phyloP scores from a whole-genome alignment of 2,329 filamentous ascomycete species.

The Penicillium rolfsii region DNA sequence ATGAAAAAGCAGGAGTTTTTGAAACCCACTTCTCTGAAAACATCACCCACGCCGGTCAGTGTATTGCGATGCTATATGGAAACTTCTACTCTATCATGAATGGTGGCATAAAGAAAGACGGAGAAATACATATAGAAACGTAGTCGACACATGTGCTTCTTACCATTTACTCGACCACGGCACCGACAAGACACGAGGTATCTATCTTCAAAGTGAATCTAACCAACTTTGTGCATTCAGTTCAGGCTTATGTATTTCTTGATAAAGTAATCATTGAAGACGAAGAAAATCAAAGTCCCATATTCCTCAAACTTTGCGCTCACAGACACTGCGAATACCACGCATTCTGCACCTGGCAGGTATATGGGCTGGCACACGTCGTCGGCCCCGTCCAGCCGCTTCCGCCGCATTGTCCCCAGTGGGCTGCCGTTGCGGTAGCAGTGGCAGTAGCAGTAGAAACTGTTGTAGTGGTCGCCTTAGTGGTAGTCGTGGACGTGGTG shows the following conservation, averaged over 20 bases:
- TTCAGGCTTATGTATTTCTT: not conserved
- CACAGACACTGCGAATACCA: conserved; percentile 47
- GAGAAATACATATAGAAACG: no score
- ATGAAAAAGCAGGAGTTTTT: no score
- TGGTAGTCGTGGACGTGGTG: conserved; percentile 15
- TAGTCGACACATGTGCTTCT: no score
- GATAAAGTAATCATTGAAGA: not conserved
- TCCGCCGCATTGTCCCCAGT: conserved; percentile 42
- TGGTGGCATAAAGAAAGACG: no score
- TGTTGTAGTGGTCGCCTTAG: conserved; percentile 13
- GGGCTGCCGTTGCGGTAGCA: conserved; percentile 17
- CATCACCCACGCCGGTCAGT: no score
- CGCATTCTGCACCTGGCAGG: conserved; percentile 38
- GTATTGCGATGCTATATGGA: no score
- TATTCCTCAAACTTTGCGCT: not conserved
- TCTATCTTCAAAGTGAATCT: no score
- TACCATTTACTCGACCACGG: no score
- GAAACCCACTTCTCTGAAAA: no score
- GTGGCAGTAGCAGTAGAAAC: conserved; percentile 16
- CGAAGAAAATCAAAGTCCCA: not conserved
- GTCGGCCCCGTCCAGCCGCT: conserved; percentile 40
- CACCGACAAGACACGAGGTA: no score
- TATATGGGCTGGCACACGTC: conserved; percentile 37
- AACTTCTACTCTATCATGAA: no score
- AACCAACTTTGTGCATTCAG: not conserved